These are phyloP conservation scores for Allium cepa DNA, from an alignment of 106 monocot species.

Conservation along the genomic window DNA sequence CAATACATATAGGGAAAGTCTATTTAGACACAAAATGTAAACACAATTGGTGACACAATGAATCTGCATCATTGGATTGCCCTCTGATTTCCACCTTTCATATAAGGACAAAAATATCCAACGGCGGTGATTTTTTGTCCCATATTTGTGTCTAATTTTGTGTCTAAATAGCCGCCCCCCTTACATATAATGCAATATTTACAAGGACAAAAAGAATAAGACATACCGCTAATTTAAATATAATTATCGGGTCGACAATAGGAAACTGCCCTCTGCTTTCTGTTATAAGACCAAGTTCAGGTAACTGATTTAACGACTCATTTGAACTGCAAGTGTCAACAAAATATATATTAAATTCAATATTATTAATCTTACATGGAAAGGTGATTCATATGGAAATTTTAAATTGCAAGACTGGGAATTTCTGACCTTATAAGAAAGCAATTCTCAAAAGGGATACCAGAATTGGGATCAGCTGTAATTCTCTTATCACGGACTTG, in stretches of 20 bases:
- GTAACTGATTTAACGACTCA: slow-evolving; percentile 18
- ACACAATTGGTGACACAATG: too few relatives aligned
- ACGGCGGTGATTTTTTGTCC: too few relatives aligned
- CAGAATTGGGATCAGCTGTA: slow-evolving; percentile 9
- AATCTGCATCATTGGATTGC: too few relatives aligned
- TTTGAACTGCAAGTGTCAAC: slow-evolving; percentile 37
- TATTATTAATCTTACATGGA: neutral
- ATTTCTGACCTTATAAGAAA: slow-evolving; percentile 45
- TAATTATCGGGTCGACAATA: slow-evolving; percentile 31
- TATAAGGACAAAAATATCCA: too few relatives aligned
- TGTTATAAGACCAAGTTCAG: slow-evolving; percentile 39
- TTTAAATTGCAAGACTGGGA: slow-evolving; percentile 1
- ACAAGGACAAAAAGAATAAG: neutral
- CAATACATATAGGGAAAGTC: too few relatives aligned
- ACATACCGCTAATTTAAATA: neutral
- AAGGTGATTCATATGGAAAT: too few relatives aligned
- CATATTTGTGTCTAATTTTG: too few relatives aligned
- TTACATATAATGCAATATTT: too few relatives aligned
- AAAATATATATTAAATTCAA: neutral
- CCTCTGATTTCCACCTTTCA: too few relatives aligned
- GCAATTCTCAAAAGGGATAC: slow-evolving; percentile 76
- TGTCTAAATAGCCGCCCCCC: too few relatives aligned
- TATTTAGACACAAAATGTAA: too few relatives aligned
- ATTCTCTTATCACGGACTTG: slow-evolving; percentile 30
- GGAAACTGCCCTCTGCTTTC: slow-evolving; percentile 62